A percentile compares a stretch with the other conserved stretches of the same genome.
Conservation (phyloP, 768 basidiomycete species). For the Panaeolus cyanescens region DNA sequence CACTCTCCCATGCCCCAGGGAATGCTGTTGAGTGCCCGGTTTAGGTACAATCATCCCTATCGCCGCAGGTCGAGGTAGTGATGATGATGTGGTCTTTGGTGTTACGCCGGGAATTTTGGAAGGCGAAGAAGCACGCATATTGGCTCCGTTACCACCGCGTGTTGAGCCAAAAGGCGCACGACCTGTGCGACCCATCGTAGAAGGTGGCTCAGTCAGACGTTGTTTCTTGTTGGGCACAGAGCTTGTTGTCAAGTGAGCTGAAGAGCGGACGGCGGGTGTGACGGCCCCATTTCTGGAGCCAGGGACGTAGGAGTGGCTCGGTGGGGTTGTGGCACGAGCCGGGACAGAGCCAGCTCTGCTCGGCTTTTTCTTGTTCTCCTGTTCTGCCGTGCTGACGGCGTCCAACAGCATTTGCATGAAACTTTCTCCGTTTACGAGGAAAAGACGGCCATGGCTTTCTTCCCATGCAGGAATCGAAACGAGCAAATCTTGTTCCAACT, state of each 20-base stretch:
- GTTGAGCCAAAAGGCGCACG: slow-evolving; percentile 44
- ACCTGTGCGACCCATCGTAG: slow-evolving; percentile 13
- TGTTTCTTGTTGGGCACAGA: slow-evolving; percentile 67
- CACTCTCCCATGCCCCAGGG: slow-evolving; percentile 55
- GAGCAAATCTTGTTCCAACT: slow-evolving; percentile 91
- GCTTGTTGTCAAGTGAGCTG: slow-evolving; percentile 43
- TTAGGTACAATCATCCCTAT: slow-evolving; percentile 52
- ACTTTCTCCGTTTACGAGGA: slow-evolving; percentile 84
- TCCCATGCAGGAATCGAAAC: slow-evolving; percentile 86
- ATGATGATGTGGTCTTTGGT: slow-evolving; percentile 25
- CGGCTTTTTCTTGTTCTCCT: slow-evolving; percentile 74
- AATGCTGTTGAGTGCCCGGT: slow-evolving; percentile 52
- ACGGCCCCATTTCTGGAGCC: slow-evolving; percentile 45
- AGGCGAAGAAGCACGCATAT: slow-evolving; percentile 43
- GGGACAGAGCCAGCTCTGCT: slow-evolving; percentile 61
- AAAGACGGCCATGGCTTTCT: slow-evolving; percentile 65
- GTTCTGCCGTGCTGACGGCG: slow-evolving; percentile 67
- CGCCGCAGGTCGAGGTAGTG: slow-evolving; percentile 38
- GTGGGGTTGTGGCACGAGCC: slow-evolving; percentile 61
- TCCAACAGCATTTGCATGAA: slow-evolving; percentile 81
- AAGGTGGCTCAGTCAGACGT: slow-evolving; percentile 45
- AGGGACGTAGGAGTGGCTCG: slow-evolving; percentile 39
- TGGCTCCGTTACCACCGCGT: slow-evolving; percentile 35
- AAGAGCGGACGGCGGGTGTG: slow-evolving; percentile 65
- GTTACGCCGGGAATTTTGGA: slow-evolving; percentile 49